Evolutionary conservation across 768 basidiomycete species (phyloP), one percentile per base, ranked within the genome.

Genomic region (Lanmaoa pseudosensibilis): DNA sequence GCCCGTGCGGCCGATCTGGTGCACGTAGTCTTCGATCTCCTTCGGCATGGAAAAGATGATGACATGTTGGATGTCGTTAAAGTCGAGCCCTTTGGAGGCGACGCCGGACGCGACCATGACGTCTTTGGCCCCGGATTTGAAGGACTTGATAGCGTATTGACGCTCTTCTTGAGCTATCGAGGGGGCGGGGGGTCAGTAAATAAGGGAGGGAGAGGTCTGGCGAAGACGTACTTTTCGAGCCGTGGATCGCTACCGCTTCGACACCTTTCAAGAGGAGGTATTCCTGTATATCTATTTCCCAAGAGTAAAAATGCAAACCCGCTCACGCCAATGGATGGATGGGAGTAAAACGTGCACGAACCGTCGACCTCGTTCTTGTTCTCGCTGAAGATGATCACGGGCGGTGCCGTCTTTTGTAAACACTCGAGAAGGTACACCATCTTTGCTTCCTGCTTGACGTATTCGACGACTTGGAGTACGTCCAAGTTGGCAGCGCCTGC

Each of bases 321-420:
- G 15, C 38, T 36, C 50, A 52, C 34, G 15, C 23, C 2, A 8
- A 10, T 27, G 34, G 18, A 19, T 27, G n/a, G n/a, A n/a, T n/a
- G n/a, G n/a, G n/a, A n/a, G n/a, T n/a, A n/a, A n/a, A n/a, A n/a
- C n/a, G n/a, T n/a, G 32, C 4, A 64, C 83, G 65, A 61, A 94
- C 94, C 95, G 68, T 99, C 97, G n/a, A 99, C 97, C 71, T 99
- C 97, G 69, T 99, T 98, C 80, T 99, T 99, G 77, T 96, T 98
- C 70, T 99, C 97, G 61, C 90, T 94, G 72, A 99, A 99, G 55
- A 98, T 83, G 73, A 98, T 97, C 47, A 96, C 94, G 2, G 97
- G 97, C 8, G 97, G 97, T 1, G 97, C 88, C 0, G 97, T 99
- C 77, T 98, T 99, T 70, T 98, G 97, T 58, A 99, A 73, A 71